Evolutionary conservation across 495 filamentous ascomycete genomes (phyloP).

Genomic region (Melanomma pulvis-pyrius): DNA sequence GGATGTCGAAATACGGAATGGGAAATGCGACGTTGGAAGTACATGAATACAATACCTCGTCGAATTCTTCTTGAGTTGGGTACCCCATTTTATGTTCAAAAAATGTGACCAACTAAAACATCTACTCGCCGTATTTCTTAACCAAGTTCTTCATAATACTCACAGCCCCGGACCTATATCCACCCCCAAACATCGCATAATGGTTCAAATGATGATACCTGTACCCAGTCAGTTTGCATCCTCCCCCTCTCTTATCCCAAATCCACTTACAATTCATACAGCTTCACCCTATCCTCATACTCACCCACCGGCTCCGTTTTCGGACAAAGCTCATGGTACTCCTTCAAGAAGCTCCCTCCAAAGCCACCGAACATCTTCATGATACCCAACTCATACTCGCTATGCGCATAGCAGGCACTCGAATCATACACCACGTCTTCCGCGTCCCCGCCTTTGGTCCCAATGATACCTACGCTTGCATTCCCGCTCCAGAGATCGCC

Average conservation of each 20-base stretch:
- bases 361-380: conserved; percentile 98
- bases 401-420: conserved; percentile 77
- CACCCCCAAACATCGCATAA: conserved; percentile 78
- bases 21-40: no score
- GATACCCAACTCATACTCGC: conserved; percentile 87
- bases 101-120: no score
- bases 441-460: conserved; percentile 54
- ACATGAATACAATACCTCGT: no score
- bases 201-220: conserved; percentile 93
- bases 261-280: conserved; percentile 72
- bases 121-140: conserved; percentile 60
- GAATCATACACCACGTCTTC: conserved; percentile 89
- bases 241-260: background rate
- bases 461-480: conserved; percentile 66
- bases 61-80: no score
- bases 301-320: conserved; percentile 82
- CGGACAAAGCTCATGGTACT: conserved; percentile 73
- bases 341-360: conserved; percentile 66
- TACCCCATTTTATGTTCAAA: no score
- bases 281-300: conserved; percentile 74
- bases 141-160: conserved; percentile 73
- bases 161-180: conserved; percentile 72
- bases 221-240: background rate
- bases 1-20: no score
- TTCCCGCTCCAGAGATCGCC: conserved; percentile 94